phyloP scores from a whole-genome alignment of 768 basidiomycete genomes.

The Suillus tomentosus region DNA sequence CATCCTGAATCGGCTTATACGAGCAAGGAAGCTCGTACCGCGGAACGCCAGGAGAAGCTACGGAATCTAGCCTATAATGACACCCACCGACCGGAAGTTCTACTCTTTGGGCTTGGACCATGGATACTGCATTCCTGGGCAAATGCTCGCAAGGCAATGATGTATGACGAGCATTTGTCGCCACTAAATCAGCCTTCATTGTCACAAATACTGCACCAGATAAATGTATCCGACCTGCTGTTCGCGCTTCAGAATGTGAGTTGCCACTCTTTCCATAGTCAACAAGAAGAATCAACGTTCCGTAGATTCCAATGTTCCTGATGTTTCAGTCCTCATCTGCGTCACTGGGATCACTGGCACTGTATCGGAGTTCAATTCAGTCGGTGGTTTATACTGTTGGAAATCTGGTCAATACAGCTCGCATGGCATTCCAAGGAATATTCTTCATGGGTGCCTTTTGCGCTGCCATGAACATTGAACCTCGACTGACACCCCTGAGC shows the following conservation, averaged over 20 bases:
- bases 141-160: slow-evolving; percentile 56
- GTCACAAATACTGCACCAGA: slow-evolving; percentile 50
- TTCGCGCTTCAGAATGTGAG: slow-evolving; percentile 71
- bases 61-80: slow-evolving; percentile 77
- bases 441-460: slow-evolving; percentile 88
- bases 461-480: slow-evolving; percentile 71
- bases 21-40: slow-evolving; percentile 60
- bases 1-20: slow-evolving; percentile 48
- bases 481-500: slow-evolving; percentile 62
- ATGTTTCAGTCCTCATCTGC: slow-evolving; percentile 71
- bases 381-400: slow-evolving; percentile 67
- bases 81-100: slow-evolving; percentile 74
- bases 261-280: slow-evolving; percentile 16
- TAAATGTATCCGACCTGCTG: slow-evolving; percentile 65
- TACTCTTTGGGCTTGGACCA: slow-evolving; percentile 79
- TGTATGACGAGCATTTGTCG: slow-evolving; percentile 54
- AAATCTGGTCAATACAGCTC: slow-evolving; percentile 60
- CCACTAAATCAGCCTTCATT: slow-evolving; percentile 40
- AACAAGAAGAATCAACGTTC: slow-evolving; percentile 19
- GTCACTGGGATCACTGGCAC: slow-evolving; percentile 77
- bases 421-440: slow-evolving; percentile 81
- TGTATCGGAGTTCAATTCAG: slow-evolving; percentile 79
- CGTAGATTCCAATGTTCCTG: slow-evolving; percentile 73
- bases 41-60: slow-evolving; percentile 74
- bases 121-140: slow-evolving; percentile 87